phyloP scores from a whole-genome alignment of 1,284 basidiomycete genomes.

The Pholiota adiposa region DNA sequence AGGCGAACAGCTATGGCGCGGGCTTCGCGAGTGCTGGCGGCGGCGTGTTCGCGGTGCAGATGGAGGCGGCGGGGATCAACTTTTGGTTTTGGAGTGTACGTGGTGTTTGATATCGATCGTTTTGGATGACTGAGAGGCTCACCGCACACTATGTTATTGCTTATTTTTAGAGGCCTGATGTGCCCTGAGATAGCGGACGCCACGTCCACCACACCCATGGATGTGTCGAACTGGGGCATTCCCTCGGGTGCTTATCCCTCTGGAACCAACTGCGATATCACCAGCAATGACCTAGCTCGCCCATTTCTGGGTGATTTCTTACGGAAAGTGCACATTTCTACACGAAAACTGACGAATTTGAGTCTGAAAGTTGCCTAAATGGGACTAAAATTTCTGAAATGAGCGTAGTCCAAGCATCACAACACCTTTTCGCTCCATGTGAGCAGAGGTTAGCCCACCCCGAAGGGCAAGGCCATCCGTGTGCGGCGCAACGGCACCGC shows the following conservation, averaged over 20 bases:
- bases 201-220: slow-evolving; percentile 43
- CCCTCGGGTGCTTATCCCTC: slow-evolving; percentile 40
- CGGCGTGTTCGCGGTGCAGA: slow-evolving; percentile 75
- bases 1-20: slow-evolving; percentile 59
- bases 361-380: too few species aligned
- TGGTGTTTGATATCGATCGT: slow-evolving; percentile 16
- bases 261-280: slow-evolving; percentile 46
- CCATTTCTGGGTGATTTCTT: too few species aligned
- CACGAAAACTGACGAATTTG: too few species aligned
- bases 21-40: slow-evolving; percentile 70
- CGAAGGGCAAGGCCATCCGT: too few species aligned
- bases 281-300: too few species aligned
- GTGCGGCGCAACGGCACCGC: too few species aligned
- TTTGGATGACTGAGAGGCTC: neutral
- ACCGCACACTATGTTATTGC: neutral
- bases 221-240: slow-evolving; percentile 44
- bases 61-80: slow-evolving; percentile 53
- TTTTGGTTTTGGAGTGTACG: slow-evolving; percentile 82
- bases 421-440: too few species aligned
- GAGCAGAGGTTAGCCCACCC: too few species aligned
- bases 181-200: slow-evolving; percentile 41
- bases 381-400: too few species aligned
- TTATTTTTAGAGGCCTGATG: slow-evolving; percentile 38
- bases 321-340: too few species aligned
- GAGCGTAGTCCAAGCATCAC: too few species aligned